phyloP scores from a whole-genome alignment of 441 rosid species.

The Monsonia emarginata region DNA sequence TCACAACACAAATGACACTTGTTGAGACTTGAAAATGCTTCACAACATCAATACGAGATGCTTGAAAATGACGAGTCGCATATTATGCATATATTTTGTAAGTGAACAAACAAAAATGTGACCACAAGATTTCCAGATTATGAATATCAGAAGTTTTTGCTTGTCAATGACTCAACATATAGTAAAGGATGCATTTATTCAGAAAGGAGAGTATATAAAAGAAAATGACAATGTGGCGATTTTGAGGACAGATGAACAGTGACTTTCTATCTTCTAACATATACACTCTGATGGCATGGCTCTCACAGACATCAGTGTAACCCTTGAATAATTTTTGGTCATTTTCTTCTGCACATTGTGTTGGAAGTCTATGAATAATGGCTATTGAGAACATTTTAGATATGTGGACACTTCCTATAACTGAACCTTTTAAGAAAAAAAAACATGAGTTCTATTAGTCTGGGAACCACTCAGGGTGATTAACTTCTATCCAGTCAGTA shows the following conservation, averaged over 20 bases:
- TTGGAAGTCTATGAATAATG: no score
- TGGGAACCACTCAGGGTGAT: neutral
- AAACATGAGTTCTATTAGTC: neutral
- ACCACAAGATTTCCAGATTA: no score
- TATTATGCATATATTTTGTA: neutral
- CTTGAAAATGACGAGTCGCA: neutral
- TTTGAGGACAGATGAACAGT: no score
- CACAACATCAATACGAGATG: neutral
- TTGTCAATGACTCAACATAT: neutral
- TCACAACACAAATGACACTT: neutral
- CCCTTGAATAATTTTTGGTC: no score
- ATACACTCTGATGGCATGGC: no score
- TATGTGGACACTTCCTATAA: no score
- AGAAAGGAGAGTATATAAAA: neutral
- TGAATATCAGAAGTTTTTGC: neutral
- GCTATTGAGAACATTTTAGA: no score
- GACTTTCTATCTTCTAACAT: no score
- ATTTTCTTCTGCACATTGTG: no score
- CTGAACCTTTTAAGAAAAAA: no score
- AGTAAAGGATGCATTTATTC: neutral
- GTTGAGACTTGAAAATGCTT: neutral
- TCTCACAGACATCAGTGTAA: no score
- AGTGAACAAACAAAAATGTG: neutral
- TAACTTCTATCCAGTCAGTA: neutral
- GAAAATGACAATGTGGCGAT: neutral